Percentiles rank a stretch among this genome's conserved stretches.
These are phyloP conservation scores for Botrytis aclada DNA, from an alignment of 2,329 filamentous ascomycete species.

Conservation along the genomic window DNA sequence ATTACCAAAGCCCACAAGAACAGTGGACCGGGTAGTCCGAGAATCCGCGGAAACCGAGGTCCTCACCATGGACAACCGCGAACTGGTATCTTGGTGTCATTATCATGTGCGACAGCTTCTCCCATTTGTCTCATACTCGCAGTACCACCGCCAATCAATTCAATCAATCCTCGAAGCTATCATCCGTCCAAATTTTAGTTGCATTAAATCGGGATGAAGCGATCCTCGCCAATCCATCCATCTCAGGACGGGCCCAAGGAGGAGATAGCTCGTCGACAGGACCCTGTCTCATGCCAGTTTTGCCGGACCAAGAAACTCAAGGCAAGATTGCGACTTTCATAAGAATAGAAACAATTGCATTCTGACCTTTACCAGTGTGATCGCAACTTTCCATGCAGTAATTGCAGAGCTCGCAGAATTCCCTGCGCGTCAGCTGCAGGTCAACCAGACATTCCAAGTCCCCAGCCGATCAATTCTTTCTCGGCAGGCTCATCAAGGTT, in stretches of 20 bases:
- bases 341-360: not conserved
- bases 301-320: slow-evolving; percentile 30
- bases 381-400: slow-evolving; percentile 30
- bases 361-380: slow-evolving; percentile 26
- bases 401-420: slow-evolving; percentile 27
- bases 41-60: not conserved
- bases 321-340: not conserved
- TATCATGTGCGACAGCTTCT: not conserved
- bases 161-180: not conserved
- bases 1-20: not conserved
- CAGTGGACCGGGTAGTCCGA: not conserved
- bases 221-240: not conserved
- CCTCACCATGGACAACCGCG: not conserved
- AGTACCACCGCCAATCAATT: not conserved
- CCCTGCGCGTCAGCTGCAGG: not conserved
- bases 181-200: not conserved
- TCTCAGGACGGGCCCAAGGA: not conserved
- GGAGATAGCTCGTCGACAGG: slow-evolving; percentile 26
- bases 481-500: not conserved
- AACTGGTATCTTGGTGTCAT: not conserved
- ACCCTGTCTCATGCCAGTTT: slow-evolving; percentile 32
- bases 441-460: not conserved
- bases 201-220: slow-evolving; percentile 1
- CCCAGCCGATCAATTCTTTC: not conserved
- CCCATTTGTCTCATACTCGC: too few relatives aligned